Base-by-base conservation (phyloP, 2,329 filamentous ascomycete genomes). In the Cladosporium austrohemisphaericum region DNA sequence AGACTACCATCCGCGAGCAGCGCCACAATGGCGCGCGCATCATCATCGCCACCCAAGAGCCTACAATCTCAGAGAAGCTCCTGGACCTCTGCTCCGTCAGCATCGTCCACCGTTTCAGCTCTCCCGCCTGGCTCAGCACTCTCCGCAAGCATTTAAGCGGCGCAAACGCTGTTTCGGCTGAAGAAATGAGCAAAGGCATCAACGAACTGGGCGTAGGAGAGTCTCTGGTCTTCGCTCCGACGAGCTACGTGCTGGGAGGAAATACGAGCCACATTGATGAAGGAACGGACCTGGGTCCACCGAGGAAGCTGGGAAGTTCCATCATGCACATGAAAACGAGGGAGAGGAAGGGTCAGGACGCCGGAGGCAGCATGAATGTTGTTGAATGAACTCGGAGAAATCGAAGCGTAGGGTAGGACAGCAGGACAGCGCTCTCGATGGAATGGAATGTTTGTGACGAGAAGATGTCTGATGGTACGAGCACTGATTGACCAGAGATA, bases 21-120 rank as follows among this genome's bases (percentile, higher is more conserved):
- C 80, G 86, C 0, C 87, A 92, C 60, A 67, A 82, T 1, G 86
- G 76, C 1, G 74, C 78, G 0, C 76, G 86, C 0, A 73, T 90
- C 4, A 62, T 92, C 33, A 83, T 92, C 25, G 83, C 85, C 0
- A 92, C 86, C 0, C 86, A 93, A 60, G 87, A 92, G 58, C 87
- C 86, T 0, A 88, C 84, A 0, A 75, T 91, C 3, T 84, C 83
- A 0, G 79, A 81, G 0, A 74, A 76, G 13, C 74, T 93, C 0
- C 73, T 92, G 0, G 85, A 88, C 46, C 71, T 92, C 0, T 89
- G 83, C 63, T 83, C 80, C 1, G 69, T 86, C n/a, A 85, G 81
- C 0, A 74, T 90, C 13, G 80, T 90, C 0, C 86, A 91, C 60
- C 76, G 83, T 0, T 91, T 91, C 64, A 81, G 74, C 0, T 83